Base-by-base conservation (phyloP, 2,329 filamentous ascomycete species). In the Lecanicillium sp. region DNA sequence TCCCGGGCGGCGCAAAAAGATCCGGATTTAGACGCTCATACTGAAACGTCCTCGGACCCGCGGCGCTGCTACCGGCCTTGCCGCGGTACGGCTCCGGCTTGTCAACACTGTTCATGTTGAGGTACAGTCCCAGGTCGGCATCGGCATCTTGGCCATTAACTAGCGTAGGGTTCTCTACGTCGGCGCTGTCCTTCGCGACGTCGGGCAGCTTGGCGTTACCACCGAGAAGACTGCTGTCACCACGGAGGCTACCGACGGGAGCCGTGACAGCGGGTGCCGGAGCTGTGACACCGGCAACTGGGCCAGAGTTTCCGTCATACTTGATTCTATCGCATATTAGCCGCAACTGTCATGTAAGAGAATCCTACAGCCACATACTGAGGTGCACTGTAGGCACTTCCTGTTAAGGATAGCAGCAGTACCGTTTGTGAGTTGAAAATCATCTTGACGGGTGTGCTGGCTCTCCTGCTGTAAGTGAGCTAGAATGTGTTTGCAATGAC, bases 11-110 rank as follows among this genome's bases (percentile, higher is more conserved):
- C 1, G 76, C 75, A 32, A 70, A 71, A 14, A 73, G 62, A 53
- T 81, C 77, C 5, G 75, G 73, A 53, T 80, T 78, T 17, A 76
- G 62, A 52, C 67, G 72, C 55, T 80, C 73, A 43, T 79, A 74
- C 32, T 65, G 64, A 37, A 68, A 67, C 2, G 72, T 64, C 60
- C 73, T 67, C 43, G 75, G 74, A 2, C 77, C 77, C 6, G 75
- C 71, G 54, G 79, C 75, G 1, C 71, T 75, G 2, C 61, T 65
- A 11, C 77, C 78, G 10, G 55, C 62, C 11, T 55, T 59, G 3
- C 78, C 78, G 6, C 78, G 71, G 36, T 80, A 72, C 1, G 78
- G 78, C 57, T 81, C 74, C 0, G 78, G 77, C 29, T 69, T 68
- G 3, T 73, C 63, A 23, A 70, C 68, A 45, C 69, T 63, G 42